phyloP scores from a whole-genome alignment of 2,329 filamentous ascomycete species.

The Neonectria punicea region DNA sequence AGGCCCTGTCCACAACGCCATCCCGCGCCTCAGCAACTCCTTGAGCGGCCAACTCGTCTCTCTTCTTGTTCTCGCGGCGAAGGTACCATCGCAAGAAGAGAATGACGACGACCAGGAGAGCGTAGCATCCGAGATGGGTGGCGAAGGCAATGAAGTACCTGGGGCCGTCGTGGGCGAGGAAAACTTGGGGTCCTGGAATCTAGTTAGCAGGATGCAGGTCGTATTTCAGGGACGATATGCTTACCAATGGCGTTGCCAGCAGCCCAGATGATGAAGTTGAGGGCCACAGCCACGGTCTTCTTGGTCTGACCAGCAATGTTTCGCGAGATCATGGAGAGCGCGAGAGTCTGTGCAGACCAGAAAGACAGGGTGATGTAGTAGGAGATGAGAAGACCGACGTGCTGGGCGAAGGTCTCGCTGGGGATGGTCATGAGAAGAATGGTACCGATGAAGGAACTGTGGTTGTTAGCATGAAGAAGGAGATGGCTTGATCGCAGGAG shows the following conservation, averaged over 20 bases:
- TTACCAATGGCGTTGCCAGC: constrained; percentile 73
- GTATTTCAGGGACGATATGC: constrained; percentile 11
- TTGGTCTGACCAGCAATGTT: constrained; percentile 81
- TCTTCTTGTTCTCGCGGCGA: constrained; percentile 65
- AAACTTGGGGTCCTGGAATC: constrained; percentile 68
- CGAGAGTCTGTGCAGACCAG: constrained; percentile 77
- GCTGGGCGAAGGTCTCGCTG: constrained; percentile 65
- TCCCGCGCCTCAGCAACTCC: constrained; percentile 54
- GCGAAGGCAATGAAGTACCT: constrained; percentile 76
- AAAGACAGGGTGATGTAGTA: constrained; percentile 84
- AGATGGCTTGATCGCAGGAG: background rate
- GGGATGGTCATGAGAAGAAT: constrained; percentile 76
- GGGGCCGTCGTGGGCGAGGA: constrained; percentile 68
- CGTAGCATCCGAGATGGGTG: constrained; percentile 76
- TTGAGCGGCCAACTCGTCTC: constrained; percentile 58
- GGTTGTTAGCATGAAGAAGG: constrained; percentile 11
- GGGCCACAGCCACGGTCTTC: constrained; percentile 73
- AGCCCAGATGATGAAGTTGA: constrained; percentile 77
- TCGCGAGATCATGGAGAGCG: constrained; percentile 73
- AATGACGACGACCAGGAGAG: constrained; percentile 66
- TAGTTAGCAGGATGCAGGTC: background rate
- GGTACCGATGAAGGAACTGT: constrained; percentile 75
- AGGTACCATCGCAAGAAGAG: constrained; percentile 69
- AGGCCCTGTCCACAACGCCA: constrained; percentile 56
- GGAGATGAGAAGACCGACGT: constrained; percentile 74